phyloP scores from a whole-genome alignment of 139 green algal genomes.

The Asterochloris erici region DNA sequence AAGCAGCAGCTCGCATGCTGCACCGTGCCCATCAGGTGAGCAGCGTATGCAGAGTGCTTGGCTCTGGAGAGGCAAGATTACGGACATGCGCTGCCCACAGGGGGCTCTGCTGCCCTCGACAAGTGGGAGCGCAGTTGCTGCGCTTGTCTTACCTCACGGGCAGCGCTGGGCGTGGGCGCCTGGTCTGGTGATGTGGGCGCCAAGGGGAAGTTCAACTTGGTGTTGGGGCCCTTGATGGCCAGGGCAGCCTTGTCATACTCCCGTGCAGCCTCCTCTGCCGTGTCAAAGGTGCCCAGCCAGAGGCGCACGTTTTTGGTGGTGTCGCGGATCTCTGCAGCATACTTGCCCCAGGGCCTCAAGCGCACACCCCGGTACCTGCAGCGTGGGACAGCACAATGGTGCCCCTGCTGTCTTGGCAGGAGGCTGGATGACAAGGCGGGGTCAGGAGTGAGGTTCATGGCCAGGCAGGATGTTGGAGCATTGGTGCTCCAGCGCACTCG shows the following conservation, averaged over 20 bases:
- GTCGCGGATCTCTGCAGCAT: constrained; percentile 73
- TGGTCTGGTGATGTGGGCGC: constrained; percentile 1
- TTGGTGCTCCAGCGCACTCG: background rate
- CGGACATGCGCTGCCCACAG: too few relatives aligned
- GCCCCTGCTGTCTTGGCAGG: background rate
- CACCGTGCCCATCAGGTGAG: too few relatives aligned
- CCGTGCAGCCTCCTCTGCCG: constrained; percentile 31
- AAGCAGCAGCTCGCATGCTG: too few relatives aligned
- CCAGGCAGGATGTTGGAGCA: background rate
- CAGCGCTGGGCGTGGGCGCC: constrained; percentile 10
- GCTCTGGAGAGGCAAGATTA: too few relatives aligned
- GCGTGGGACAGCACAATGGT: background rate
- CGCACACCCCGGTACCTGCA: constrained; percentile 61
- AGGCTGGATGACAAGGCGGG: background rate
- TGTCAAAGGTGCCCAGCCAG: constrained; percentile 70
- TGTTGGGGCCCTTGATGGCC: constrained; percentile 30
- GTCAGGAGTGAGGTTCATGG: background rate
- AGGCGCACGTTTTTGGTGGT: constrained; percentile 54
- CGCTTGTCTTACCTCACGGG: constrained; percentile 13
- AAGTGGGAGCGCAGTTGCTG: too few relatives aligned
- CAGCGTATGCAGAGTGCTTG: too few relatives aligned
- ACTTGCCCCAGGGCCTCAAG: constrained; percentile 81
- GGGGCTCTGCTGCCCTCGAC: too few relatives aligned
- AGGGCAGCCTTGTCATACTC: constrained; percentile 40
- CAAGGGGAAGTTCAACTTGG: constrained; percentile 38